phyloP scores from a whole-genome alignment of 257 asterid species.

The Marsdenia floribunda region DNA sequence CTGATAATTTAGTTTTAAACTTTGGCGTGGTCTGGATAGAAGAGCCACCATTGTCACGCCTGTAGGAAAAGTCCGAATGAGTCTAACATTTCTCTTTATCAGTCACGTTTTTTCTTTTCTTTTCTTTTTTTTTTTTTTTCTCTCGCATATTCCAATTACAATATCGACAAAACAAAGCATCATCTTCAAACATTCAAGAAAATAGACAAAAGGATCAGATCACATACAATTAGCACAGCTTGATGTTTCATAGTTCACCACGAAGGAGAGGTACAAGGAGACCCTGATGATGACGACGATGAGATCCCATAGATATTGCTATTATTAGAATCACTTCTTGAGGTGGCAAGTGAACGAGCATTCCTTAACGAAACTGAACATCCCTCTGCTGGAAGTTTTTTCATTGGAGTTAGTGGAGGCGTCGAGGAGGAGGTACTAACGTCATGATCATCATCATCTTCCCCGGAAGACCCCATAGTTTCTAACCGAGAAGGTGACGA shows the following conservation, averaged over 20 bases:
- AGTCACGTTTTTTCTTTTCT: not conserved
- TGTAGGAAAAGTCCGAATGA: not conserved
- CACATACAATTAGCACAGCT: not conserved
- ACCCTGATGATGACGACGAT: constrained; percentile 34
- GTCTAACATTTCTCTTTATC: constrained; percentile 11
- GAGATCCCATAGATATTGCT: constrained; percentile 27
- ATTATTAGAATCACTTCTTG: constrained; percentile 33
- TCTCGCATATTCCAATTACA: not conserved
- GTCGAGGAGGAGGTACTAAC: constrained; percentile 17
- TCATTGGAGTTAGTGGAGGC: constrained; percentile 52
- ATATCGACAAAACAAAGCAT: not conserved
- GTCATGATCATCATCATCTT: constrained; percentile 14
- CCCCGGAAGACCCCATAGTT: constrained; percentile 8
- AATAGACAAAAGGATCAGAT: not conserved
- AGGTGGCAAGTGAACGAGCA: constrained; percentile 28
- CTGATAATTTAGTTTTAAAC: constrained; percentile 1
- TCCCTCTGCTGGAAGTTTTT: constrained; percentile 42
- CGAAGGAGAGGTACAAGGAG: constrained; percentile 50
- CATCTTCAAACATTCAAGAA: not conserved
- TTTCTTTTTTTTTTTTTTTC: too few species aligned
- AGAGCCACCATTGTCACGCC: constrained; percentile 27
- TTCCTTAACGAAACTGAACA: constrained; percentile 43
- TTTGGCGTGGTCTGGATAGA: constrained; percentile 23
- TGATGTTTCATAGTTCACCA: constrained; percentile 30
- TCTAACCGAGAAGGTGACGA: constrained; percentile 51